Conservation (phyloP, 331 rosid species). For the Malus hybrid region DNA sequence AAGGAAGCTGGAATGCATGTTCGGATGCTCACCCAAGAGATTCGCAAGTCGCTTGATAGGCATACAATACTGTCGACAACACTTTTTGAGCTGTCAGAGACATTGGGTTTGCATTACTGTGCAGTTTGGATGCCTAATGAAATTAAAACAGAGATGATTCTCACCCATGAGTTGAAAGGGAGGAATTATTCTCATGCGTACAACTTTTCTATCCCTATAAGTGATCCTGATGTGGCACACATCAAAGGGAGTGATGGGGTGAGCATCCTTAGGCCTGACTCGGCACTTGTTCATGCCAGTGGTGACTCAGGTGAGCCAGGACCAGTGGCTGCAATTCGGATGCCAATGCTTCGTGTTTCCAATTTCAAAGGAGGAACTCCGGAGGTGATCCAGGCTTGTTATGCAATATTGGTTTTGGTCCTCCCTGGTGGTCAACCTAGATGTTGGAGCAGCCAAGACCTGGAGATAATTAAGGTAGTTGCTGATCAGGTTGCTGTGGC, state of each 20-base stretch:
- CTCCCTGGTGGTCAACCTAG: constrained; percentile 74
- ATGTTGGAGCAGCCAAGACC: constrained; percentile 81
- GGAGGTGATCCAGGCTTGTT: constrained; percentile 71
- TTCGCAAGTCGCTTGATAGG: constrained; percentile 88
- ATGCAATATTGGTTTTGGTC: constrained; percentile 82
- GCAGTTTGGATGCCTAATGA: constrained; percentile 99
- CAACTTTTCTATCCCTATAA: constrained; percentile 47
- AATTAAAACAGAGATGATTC: constrained; percentile 70
- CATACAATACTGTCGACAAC: constrained; percentile 83
- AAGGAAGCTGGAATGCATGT: constrained; percentile 86
- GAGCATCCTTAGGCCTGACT: constrained; percentile 57
- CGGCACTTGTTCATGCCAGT: constrained; percentile 62
- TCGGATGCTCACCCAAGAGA: constrained; percentile 97
- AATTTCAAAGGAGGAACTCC: constrained; percentile 98
- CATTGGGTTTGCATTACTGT: constrained; percentile 85
- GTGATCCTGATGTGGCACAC: constrained; percentile 54
- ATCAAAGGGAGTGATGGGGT: constrained; percentile 61
- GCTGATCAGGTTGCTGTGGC: constrained; percentile 99
- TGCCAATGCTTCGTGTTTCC: constrained; percentile 97
- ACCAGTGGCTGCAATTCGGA: constrained; percentile 83
- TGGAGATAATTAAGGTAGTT: constrained; percentile 89
- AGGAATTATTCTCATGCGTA: constrained; percentile 34
- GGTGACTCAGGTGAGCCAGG: constrained; percentile 62
- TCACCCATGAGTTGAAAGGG: constrained; percentile 72
- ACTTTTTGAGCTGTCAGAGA: constrained; percentile 77